Conservation (phyloP, 768 basidiomycete genomes). For the Sporobolomyces phaffii region DNA sequence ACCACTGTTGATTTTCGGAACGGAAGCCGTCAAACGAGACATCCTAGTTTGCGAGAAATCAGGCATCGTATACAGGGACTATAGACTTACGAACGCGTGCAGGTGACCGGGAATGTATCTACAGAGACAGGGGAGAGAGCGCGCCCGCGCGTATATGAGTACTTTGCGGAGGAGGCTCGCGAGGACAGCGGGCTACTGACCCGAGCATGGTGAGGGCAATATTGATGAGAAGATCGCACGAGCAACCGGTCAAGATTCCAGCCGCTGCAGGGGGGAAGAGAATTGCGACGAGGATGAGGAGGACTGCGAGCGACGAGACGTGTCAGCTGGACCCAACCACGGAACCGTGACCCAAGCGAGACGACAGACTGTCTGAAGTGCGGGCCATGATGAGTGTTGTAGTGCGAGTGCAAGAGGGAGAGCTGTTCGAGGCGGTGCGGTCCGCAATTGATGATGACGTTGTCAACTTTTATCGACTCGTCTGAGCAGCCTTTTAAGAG, state of each 20-base stretch:
- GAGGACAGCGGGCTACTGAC: slow-evolving; percentile 54
- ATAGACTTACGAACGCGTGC: slow-evolving; percentile 50
- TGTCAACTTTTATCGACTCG: too few relatives aligned
- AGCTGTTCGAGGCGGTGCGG: too few relatives aligned
- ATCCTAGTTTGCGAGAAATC: too few relatives aligned
- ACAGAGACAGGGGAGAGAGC: neutral
- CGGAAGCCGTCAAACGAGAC: too few relatives aligned
- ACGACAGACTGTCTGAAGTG: slow-evolving; percentile 15
- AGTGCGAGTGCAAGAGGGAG: too few relatives aligned
- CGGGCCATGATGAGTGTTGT: slow-evolving; percentile 10
- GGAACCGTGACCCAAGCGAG: neutral
- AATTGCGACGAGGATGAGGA: slow-evolving; percentile 37
- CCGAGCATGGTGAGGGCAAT: slow-evolving; percentile 70
- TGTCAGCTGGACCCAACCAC: neutral
- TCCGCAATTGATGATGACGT: too few relatives aligned
- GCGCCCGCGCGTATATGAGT: too few relatives aligned
- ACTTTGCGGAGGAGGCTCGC: neutral
- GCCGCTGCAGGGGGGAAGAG: slow-evolving; percentile 58
- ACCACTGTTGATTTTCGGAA: neutral
- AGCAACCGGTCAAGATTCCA: slow-evolving; percentile 68
- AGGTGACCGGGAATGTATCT: slow-evolving; percentile 30
- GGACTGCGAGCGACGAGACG: slow-evolving; percentile 58
- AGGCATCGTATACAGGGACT: slow-evolving; percentile 43
- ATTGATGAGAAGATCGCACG: slow-evolving; percentile 70
- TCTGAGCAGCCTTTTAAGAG: too few relatives aligned